Percentiles rank a stretch among this genome's conserved stretches.
phyloP scores from a whole-genome alignment of 1,284 basidiomycete genomes.

The Apiotrichum sp. region DNA sequence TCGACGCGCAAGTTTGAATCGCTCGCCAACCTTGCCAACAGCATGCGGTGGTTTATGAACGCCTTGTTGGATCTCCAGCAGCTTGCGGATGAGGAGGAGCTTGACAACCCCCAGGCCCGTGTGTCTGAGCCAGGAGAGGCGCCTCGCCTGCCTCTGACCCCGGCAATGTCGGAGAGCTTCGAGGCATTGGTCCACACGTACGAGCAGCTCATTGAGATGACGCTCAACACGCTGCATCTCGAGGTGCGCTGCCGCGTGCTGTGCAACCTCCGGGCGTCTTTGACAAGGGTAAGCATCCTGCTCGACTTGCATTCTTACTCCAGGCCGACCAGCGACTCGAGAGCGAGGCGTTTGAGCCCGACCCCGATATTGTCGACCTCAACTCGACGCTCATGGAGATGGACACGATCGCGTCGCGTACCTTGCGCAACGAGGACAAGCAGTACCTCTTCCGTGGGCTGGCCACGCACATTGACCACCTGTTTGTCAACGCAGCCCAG shows the following conservation, averaged over 20 bases:
- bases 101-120: constrained; percentile 51
- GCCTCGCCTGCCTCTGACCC: constrained; percentile 68
- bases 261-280: constrained; percentile 71
- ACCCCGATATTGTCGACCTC: constrained; percentile 80
- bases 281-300: constrained; percentile 57
- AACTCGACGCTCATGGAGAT: constrained; percentile 73
- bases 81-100: constrained; percentile 52
- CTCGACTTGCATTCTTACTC: not conserved
- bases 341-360: constrained; percentile 79
- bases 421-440: constrained; percentile 61
- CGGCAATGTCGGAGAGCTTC: constrained; percentile 82
- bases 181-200: constrained; percentile 85
- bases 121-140: constrained; percentile 51
- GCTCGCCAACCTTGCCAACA: constrained; percentile 75
- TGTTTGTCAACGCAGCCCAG: constrained; percentile 70
- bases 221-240: constrained; percentile 80
- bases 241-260: constrained; percentile 82
- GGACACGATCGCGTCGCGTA: constrained; percentile 63
- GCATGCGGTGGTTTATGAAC: constrained; percentile 74
- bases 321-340: constrained; percentile 78
- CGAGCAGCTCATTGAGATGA: constrained; percentile 74
- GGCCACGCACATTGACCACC: constrained; percentile 75
- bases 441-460: constrained; percentile 82
- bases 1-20: constrained; percentile 69
- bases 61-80: constrained; percentile 63